Evolutionary conservation across 345 rosid species (phyloP).

Genomic region (Pugionium cornutum): DNA sequence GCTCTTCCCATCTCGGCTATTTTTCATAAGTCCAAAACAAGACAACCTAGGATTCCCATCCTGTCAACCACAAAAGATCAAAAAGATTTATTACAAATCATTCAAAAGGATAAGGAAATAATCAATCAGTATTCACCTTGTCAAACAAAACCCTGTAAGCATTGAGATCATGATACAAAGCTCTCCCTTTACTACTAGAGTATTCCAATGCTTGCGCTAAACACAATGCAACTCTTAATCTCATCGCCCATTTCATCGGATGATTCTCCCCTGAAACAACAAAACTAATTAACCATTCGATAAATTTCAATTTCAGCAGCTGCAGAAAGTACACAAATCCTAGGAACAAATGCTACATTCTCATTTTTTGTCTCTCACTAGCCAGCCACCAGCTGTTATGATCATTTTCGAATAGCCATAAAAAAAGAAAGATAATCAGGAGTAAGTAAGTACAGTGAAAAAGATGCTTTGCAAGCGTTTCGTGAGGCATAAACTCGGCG

Average conservation of each 20-base stretch:
- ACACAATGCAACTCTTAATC: slow-evolving; percentile 84
- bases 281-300: not conserved
- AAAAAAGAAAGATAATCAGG: not conserved
- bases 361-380: not conserved
- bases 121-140: slow-evolving; percentile 48
- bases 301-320: not conserved
- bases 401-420: not conserved
- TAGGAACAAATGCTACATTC: not conserved
- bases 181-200: slow-evolving; percentile 85
- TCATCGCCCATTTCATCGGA: slow-evolving; percentile 99
- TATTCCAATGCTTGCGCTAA: slow-evolving; percentile 92
- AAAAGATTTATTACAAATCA: not conserved
- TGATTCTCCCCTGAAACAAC: slow-evolving; percentile 76
- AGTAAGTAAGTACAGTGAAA: slow-evolving; percentile 63
- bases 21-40: slow-evolving; percentile 96
- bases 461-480: slow-evolving; percentile 93
- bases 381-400: not conserved
- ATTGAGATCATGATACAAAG: slow-evolving; percentile 92
- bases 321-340: slow-evolving; percentile 8
- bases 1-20: slow-evolving; percentile 98
- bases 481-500: slow-evolving; percentile 92
- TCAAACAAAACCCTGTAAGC: slow-evolving; percentile 94
- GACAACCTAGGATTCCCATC: slow-evolving; percentile 94
- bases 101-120: not conserved
- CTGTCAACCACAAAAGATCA: slow-evolving; percentile 40